Base-by-base conservation (phyloP, 257 asterid genomes). In the Solanum chilense region DNA sequence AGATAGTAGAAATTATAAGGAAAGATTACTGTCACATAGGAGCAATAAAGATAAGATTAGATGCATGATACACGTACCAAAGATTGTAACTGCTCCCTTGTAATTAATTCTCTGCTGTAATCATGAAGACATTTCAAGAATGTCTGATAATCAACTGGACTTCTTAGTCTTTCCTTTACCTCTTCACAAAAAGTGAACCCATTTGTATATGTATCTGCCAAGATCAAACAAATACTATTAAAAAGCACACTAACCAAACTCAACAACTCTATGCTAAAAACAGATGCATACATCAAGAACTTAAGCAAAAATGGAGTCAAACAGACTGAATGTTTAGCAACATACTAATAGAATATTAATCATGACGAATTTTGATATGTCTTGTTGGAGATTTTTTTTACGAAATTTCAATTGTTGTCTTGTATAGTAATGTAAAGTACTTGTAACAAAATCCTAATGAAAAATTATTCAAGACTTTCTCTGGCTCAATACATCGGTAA, bases 51-150 rank as follows among this genome's bases (percentile, higher is more conserved):
- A 80, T 16, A 29, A 29, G 18, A 64, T 23, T 69, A 74, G 33
- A 27, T 76, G 62, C 82, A 33, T 29, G 49, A 88, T 66, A 58
- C 58, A 86, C 93, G 21, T 94, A 97, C 99, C 99, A 97, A 90
- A 89, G 95, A 88, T 92, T 90, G 94, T 82, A 97, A 90, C 85
- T 97, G 98, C 83, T 94, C 90, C 89, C 96, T 95, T 37, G 98
- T 93, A 85, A 97, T 95, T 90, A 93, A 93, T 89, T 96, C 97
- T 88, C 95, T 92, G 90, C 98, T 95, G 91, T 94, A 96, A 87
- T 96, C 91, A 91, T 93, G 94, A 89, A 97, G 99, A 90, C 99
- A 97, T 87, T 96, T 95, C 92, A 97, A 92, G 89, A 97, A 97
- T 70, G 94, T 98, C 91, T 97, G 98, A 92, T 97, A 97, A 90